phyloP scores from a whole-genome alignment of 331 rosid genomes.

The Acacia pycnantha region DNA sequence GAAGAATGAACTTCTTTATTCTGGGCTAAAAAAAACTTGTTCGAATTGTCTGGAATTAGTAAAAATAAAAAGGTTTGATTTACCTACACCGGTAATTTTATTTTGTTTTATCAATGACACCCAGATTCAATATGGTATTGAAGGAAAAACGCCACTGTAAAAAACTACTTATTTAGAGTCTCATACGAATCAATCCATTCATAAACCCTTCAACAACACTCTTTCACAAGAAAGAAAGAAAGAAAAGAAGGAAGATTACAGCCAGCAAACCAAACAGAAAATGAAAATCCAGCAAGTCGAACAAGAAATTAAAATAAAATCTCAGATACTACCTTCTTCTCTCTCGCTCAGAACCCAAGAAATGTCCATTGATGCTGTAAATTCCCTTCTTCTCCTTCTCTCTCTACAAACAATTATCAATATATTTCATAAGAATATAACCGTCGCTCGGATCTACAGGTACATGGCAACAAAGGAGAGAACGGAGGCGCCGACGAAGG shows the following conservation, averaged over 20 bases:
- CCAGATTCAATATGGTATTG: background rate
- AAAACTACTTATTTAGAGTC: background rate
- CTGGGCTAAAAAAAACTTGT: too few relatives aligned
- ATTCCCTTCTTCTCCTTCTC: background rate
- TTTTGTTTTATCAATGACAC: background rate
- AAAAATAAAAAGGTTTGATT: background rate
- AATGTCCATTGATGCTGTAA: background rate
- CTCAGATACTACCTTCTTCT: background rate
- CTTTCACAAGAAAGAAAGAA: background rate
- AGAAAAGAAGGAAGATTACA: background rate
- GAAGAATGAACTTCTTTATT: too few relatives aligned
- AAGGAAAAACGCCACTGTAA: background rate
- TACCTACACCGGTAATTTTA: background rate
- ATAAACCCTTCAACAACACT: background rate
- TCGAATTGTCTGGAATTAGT: too few relatives aligned
- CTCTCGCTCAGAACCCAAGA: background rate
- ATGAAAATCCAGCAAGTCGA: background rate
- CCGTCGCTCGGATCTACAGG: background rate
- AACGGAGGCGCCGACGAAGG: constrained; percentile 24
- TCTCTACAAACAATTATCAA: background rate
- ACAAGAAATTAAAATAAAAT: background rate
- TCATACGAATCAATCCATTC: background rate
- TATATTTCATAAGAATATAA: background rate
- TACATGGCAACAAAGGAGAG: constrained; percentile 28
- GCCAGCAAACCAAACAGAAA: background rate